Conservation (phyloP, 257 asterid genomes). For the Capsicum chinense region DNA sequence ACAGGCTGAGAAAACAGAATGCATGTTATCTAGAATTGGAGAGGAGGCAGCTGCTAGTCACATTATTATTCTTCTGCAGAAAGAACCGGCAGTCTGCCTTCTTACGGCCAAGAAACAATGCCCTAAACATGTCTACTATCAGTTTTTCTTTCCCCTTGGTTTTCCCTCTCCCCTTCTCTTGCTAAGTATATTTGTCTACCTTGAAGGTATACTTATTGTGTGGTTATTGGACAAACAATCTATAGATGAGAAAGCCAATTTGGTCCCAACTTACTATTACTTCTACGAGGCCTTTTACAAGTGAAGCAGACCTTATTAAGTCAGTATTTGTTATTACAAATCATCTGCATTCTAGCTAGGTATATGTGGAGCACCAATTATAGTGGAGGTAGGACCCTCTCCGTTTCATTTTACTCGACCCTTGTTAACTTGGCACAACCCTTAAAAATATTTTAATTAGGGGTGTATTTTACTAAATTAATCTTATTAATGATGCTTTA, state of each 20-base stretch:
- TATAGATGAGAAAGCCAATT: background rate
- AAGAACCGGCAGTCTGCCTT: conserved; percentile 39
- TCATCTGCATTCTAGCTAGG: background rate
- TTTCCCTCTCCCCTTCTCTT: background rate
- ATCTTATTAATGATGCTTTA: too few relatives aligned
- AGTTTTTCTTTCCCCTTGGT: background rate
- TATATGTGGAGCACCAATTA: background rate
- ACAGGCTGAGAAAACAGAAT: conserved; percentile 64
- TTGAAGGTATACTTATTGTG: background rate
- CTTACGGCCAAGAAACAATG: conserved; percentile 27
- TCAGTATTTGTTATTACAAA: background rate
- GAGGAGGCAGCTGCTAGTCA: conserved; percentile 80
- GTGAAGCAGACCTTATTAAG: background rate
- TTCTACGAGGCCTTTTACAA: background rate
- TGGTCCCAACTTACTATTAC: background rate
- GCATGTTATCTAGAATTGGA: conserved; percentile 60
- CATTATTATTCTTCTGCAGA: conserved; percentile 74
- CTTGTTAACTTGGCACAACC: too few relatives aligned
- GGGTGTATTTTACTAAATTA: too few relatives aligned
- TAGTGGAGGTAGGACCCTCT: too few relatives aligned
- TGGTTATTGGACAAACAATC: background rate
- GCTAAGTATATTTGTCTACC: background rate
- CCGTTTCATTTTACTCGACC: too few relatives aligned
- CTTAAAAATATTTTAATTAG: too few relatives aligned
- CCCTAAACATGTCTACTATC: background rate